These are phyloP conservation scores for Phialemoniopsis sp. DNA, from an alignment of 2,329 filamentous ascomycete genomes.

Conservation along the genomic window DNA sequence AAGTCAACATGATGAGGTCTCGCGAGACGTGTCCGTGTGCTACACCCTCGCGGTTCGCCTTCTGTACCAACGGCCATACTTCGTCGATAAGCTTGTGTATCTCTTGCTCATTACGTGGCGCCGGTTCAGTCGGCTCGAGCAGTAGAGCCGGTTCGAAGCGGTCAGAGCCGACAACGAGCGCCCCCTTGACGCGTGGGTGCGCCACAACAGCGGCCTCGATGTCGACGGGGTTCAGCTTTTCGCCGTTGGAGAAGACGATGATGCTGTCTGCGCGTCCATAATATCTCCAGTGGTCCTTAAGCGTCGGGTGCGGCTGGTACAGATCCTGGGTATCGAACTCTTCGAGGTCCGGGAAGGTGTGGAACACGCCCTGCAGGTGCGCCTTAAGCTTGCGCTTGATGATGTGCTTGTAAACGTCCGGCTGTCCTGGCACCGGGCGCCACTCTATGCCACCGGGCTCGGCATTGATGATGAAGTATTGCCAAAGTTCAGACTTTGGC, in stretches of 20 bases:
- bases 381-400: conserved; percentile 29
- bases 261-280: conserved; percentile 36
- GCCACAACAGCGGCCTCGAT: conserved; percentile 33
- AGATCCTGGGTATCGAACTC: conserved; percentile 41
- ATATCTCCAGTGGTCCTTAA: conserved; percentile 28
- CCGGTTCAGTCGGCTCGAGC: conserved; percentile 31
- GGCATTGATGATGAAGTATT: conserved; percentile 36
- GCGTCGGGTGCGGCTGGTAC: conserved; percentile 30
- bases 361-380: conserved; percentile 30
- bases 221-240: conserved; percentile 44
- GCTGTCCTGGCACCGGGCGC: conserved; percentile 17
- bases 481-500: conserved; percentile 27
- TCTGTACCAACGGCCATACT: conserved; percentile 37
- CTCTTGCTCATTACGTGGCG: conserved; percentile 18
- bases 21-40: conserved; percentile 40
- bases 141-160: conserved; percentile 42
- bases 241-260: conserved; percentile 44
- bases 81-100: conserved; percentile 15
- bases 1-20: conserved; percentile 31
- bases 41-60: conserved; percentile 36
- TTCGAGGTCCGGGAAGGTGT: conserved; percentile 30
- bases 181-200: conserved; percentile 33
- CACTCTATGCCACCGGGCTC: conserved; percentile 37
- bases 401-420: conserved; percentile 30
- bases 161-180: conserved; percentile 39